These are phyloP conservation scores for Kwoniella mangroviensis DNA, from an alignment of 768 basidiomycete genomes.

Conservation along the genomic window DNA sequence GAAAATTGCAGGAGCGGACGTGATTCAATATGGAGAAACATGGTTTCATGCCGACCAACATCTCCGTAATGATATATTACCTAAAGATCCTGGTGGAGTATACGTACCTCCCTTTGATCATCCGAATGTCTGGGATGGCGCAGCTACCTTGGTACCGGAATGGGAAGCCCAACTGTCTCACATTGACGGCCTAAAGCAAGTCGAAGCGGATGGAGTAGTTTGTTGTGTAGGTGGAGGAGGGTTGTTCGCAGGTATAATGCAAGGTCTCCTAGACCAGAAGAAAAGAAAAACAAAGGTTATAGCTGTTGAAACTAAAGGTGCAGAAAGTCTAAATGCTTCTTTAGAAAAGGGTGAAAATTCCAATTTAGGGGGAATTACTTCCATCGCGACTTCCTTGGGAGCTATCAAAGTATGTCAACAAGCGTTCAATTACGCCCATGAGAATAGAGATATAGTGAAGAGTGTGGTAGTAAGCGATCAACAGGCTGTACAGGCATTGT, in stretches of 20 bases:
- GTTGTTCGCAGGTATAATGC: constrained; percentile 39
- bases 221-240: constrained; percentile 51
- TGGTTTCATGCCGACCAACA: constrained; percentile 42
- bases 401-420: constrained; percentile 26
- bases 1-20: constrained; percentile 37
- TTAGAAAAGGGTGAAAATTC: constrained; percentile 23
- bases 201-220: constrained; percentile 37
- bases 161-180: constrained; percentile 33
- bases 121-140: constrained; percentile 36
- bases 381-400: constrained; percentile 47
- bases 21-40: constrained; percentile 33
- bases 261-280: constrained; percentile 25
- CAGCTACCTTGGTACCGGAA: constrained; percentile 38
- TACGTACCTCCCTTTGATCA: constrained; percentile 54
- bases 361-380: constrained; percentile 44
- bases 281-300: constrained; percentile 24
- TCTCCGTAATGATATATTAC: constrained; percentile 27
- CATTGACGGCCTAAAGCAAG: neutral
- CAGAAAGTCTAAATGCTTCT: constrained; percentile 35
- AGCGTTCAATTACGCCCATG: constrained; percentile 28
- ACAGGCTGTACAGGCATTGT: constrained; percentile 32
- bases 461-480: constrained; percentile 27
- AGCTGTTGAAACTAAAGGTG: constrained; percentile 37
- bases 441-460: constrained; percentile 6
- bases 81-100: constrained; percentile 29